Percentiles rank a stretch among this genome's conserved stretches.
Evolutionary conservation across 345 rosid genomes (phyloP).

Genomic region (Camelina hispida): DNA sequence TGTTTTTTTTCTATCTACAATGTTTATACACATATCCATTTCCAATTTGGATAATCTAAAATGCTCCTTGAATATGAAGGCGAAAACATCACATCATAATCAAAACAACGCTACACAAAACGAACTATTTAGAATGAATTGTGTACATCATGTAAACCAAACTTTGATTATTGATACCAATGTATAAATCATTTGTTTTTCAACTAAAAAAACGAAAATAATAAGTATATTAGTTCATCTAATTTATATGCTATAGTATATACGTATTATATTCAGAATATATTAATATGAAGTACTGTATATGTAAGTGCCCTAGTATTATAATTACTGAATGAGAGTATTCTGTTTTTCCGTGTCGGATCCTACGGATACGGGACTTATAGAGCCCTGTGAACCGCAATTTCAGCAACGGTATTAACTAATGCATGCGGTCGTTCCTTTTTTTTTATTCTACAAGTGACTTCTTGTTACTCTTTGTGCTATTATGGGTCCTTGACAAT

Average conservation of each 20-base stretch:
- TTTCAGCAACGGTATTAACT: constrained; percentile 47
- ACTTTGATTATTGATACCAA: background rate
- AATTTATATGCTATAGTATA: background rate
- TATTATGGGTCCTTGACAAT: background rate
- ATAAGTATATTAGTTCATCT: too few relatives aligned
- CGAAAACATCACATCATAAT: background rate
- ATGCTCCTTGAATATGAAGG: too few relatives aligned
- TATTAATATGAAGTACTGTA: too few relatives aligned
- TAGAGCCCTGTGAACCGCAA: constrained; percentile 50
- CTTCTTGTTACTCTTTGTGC: background rate
- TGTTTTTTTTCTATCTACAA: background rate
- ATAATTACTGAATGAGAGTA: background rate
- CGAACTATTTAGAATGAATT: too few relatives aligned
- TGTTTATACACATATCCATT: background rate
- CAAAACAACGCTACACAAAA: too few relatives aligned
- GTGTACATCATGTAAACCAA: too few relatives aligned
- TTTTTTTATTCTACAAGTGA: background rate
- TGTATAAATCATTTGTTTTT: background rate
- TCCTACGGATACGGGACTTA: constrained; percentile 42
- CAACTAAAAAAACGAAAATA: too few relatives aligned
- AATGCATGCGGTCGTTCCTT: constrained; percentile 26
- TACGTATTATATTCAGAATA: background rate
- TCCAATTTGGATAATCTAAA: background rate
- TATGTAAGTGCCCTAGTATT: too few relatives aligned
- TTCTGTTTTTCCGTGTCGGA: background rate